Percentiles rank a stretch among this genome's conserved stretches.
These are phyloP conservation scores for Rhizophagus clarus DNA, from an alignment of 192 early-diverging fungal species.

Conservation along the genomic window DNA sequence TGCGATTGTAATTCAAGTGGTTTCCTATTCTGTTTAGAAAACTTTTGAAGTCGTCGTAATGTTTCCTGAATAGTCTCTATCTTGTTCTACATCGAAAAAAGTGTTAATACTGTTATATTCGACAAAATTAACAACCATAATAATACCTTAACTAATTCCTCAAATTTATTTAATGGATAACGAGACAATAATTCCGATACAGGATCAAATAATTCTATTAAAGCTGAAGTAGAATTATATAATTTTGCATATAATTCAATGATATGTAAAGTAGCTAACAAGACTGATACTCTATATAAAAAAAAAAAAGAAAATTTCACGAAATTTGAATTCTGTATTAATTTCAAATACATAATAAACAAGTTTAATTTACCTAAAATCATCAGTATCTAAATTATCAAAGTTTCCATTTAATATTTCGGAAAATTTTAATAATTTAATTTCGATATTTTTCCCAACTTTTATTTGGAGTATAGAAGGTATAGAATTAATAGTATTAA, in stretches of 20 bases:
- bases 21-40: constrained; percentile 52
- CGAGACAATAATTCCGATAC: constrained; percentile 17
- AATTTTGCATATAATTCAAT: constrained; percentile 50
- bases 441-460: constrained; percentile 29
- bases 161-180: constrained; percentile 35
- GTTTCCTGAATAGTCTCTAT: constrained; percentile 39
- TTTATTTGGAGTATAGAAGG: constrained; percentile 39
- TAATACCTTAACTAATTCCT: constrained; percentile 36
- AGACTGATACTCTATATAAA: constrained; percentile 39
- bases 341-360: neutral
- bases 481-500: constrained; percentile 26
- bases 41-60: constrained; percentile 55
- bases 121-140: neutral
- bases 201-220: constrained; percentile 56
- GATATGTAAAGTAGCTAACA: constrained; percentile 44
- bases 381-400: constrained; percentile 2
- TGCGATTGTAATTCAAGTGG: constrained; percentile 86
- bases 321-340: too few species aligned
- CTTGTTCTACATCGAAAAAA: constrained; percentile 34
- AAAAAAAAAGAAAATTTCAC: neutral
- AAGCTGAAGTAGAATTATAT: constrained; percentile 65
- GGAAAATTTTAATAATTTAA: constrained; percentile 37
- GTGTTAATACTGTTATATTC: neutral
- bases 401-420: constrained; percentile 27
- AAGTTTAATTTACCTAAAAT: constrained; percentile 1